These are phyloP conservation scores for Populus hybrid DNA, from an alignment of 441 rosid species.

Conservation along the genomic window DNA sequence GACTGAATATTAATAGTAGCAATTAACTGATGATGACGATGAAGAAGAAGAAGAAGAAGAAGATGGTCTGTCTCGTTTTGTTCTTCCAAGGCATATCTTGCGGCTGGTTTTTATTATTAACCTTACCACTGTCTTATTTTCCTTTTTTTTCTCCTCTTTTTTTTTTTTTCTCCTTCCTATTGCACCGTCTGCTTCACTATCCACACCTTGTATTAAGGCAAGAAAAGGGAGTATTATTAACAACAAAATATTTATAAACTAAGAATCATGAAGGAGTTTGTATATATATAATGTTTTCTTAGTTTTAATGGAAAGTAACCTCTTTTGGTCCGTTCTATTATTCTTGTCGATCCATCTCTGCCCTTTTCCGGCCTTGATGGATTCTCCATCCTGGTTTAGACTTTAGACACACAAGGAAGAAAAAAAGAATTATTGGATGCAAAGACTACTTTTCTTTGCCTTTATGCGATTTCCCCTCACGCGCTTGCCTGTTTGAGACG, in stretches of 20 bases:
- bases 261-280: background rate
- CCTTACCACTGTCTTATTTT: background rate
- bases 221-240: background rate
- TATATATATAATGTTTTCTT: background rate
- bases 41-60: background rate
- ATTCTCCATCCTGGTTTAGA: background rate
- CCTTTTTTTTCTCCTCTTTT: background rate
- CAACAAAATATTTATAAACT: background rate
- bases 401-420: background rate
- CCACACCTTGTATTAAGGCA: background rate
- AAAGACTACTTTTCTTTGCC: background rate
- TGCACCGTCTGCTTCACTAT: background rate
- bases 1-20: constrained; percentile 1
- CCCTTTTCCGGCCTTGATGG: background rate
- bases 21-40: background rate
- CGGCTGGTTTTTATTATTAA: constrained; percentile 10
- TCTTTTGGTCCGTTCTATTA: background rate
- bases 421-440: background rate
- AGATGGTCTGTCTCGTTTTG: background rate
- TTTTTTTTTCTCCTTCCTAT: background rate
- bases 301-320: background rate
- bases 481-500: background rate
- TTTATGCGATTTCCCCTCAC: background rate
- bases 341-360: background rate
- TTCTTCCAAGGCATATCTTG: constrained; percentile 14